phyloP scores from a whole-genome alignment of 768 basidiomycete genomes.

The Tricholoma sp. region DNA sequence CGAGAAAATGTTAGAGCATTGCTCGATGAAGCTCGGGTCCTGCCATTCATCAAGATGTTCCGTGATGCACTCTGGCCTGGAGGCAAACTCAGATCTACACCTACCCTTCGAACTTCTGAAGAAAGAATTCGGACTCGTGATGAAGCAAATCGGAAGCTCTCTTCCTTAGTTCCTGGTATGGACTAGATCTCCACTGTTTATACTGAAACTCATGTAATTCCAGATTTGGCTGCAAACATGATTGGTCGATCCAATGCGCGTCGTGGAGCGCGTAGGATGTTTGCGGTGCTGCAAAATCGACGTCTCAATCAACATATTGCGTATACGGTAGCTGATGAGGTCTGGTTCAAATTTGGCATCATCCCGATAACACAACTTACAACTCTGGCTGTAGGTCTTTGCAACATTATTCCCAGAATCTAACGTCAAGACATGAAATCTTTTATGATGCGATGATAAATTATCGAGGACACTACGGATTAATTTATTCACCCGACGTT shows the following conservation, averaged over 20 bases:
- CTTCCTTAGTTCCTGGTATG: constrained; percentile 86
- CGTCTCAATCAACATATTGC: constrained; percentile 93
- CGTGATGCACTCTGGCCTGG: constrained; percentile 81
- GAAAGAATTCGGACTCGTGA: constrained; percentile 79
- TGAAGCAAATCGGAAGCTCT: constrained; percentile 87
- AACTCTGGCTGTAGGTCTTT: constrained; percentile 33
- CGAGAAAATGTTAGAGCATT: constrained; percentile 68
- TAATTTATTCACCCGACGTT: constrained; percentile 11
- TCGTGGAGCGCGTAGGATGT: constrained; percentile 86
- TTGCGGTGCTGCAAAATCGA: constrained; percentile 89
- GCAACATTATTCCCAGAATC: constrained; percentile 57
- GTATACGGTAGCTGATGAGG: constrained; percentile 89
- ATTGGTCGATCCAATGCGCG: constrained; percentile 96
- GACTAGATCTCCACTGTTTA: background rate
- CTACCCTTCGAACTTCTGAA: constrained; percentile 65
- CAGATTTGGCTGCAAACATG: constrained; percentile 95
- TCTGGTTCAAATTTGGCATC: constrained; percentile 24
- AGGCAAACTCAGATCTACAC: constrained; percentile 63
- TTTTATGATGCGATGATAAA: background rate
- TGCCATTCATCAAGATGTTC: constrained; percentile 61
- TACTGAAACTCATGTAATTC: background rate
- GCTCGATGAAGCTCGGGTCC: constrained; percentile 64
- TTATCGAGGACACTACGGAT: constrained; percentile 21
- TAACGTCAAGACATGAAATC: constrained; percentile 9
- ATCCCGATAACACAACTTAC: background rate